Evolutionary conservation across 352 stramenopile genomes (phyloP).

Genomic region (Phytophthora hibernalis): DNA sequence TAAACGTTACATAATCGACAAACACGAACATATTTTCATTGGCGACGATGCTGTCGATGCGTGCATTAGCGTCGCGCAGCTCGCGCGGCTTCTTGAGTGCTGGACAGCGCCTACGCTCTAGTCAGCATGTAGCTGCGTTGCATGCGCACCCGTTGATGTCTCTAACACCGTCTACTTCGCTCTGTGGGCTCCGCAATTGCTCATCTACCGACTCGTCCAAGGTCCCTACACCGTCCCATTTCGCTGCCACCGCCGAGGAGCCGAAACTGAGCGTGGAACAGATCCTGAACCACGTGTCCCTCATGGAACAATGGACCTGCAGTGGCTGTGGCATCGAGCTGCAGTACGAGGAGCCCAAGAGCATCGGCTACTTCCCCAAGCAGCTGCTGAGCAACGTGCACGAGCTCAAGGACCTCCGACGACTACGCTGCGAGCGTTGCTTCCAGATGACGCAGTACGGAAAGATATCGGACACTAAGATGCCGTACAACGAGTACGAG

Average conservation of each 20-base stretch:
- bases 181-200: constrained; percentile 32
- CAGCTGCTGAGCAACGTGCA: constrained; percentile 67
- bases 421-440: constrained; percentile 86
- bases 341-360: constrained; percentile 67
- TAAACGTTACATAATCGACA: not conserved
- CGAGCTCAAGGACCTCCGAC: constrained; percentile 77
- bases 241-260: constrained; percentile 7
- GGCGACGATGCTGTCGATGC: constrained; percentile 35
- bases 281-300: constrained; percentile 71
- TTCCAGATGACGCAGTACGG: constrained; percentile 90
- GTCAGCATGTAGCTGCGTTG: constrained; percentile 12
- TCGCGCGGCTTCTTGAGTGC: constrained; percentile 11
- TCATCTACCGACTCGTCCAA: constrained; percentile 18
- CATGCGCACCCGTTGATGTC: constrained; percentile 1
- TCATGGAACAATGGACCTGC: constrained; percentile 89
- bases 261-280: constrained; percentile 55
- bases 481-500: constrained; percentile 90
- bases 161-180: not conserved
- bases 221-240: not conserved
- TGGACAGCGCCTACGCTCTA: constrained; percentile 3
- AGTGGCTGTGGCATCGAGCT: constrained; percentile 85
- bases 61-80: constrained; percentile 21
- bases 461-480: constrained; percentile 85
- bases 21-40: constrained; percentile 30
- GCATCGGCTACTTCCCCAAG: constrained; percentile 77